Evolutionary conservation across 805 yeast genomes (phyloP).

Genomic region (Kazachstania viticola): DNA sequence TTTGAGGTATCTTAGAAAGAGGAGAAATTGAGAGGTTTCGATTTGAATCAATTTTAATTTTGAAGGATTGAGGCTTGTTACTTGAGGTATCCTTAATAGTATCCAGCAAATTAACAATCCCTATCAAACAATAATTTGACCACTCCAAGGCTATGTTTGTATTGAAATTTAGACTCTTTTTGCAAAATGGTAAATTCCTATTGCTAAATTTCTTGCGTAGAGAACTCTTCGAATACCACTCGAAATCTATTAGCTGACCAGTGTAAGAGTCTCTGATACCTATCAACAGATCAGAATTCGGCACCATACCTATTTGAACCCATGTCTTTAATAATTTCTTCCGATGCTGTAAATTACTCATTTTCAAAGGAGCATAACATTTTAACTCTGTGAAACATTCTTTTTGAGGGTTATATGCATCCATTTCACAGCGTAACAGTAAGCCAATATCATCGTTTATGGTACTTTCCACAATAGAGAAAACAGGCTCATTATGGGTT

Average conservation of each 20-base stretch:
- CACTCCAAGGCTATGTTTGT: slow-evolving; percentile 20
- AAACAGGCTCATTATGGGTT: slow-evolving; percentile 5
- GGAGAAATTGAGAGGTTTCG: slow-evolving; percentile 7
- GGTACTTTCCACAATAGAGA: slow-evolving; percentile 18
- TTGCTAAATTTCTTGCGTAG: slow-evolving; percentile 14
- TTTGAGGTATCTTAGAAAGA: slow-evolving; percentile 7
- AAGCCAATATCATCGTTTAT: slow-evolving; percentile 10
- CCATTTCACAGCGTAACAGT: slow-evolving; percentile 26
- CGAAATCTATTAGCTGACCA: slow-evolving; percentile 17
- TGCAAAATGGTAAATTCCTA: slow-evolving; percentile 6
- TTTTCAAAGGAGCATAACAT: slow-evolving; percentile 17
- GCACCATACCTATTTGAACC: slow-evolving; percentile 22
- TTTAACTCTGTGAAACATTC: slow-evolving; percentile 22
- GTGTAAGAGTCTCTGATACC: slow-evolving; percentile 19
- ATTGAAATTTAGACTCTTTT: slow-evolving; percentile 14
- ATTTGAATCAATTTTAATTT: slow-evolving; percentile 8
- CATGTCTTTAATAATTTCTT: slow-evolving; percentile 24
- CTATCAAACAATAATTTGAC: slow-evolving; percentile 14
- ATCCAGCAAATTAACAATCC: slow-evolving; percentile 9
- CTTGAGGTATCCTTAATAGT: slow-evolving; percentile 1
- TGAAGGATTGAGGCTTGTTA: slow-evolving; percentile 9
- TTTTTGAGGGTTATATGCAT: slow-evolving; percentile 14
- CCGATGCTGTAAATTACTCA: slow-evolving; percentile 16
- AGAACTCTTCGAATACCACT: slow-evolving; percentile 12
- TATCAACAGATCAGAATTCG: slow-evolving; percentile 20